Base-by-base conservation (phyloP, 208 protist species). In the Crithidia brevicula region DNA sequence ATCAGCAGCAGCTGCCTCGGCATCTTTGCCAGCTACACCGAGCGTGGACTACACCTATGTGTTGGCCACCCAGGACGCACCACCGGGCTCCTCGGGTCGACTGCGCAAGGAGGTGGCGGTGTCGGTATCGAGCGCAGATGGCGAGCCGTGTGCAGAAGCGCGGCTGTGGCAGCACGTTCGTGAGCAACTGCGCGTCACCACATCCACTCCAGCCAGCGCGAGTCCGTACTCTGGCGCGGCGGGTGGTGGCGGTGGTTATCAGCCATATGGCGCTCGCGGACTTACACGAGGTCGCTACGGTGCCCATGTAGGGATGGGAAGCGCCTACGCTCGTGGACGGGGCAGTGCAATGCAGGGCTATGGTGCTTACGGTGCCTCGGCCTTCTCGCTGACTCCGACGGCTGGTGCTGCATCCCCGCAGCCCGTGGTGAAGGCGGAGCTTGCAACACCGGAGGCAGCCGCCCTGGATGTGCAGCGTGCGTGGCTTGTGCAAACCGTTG, bases 401-500 rank as follows among this genome's bases (percentile, higher is more conserved):
- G n/a, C 45, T 15, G 22, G 28, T 45, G 23, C 40, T 1, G 15
- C 61, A 2, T 16, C 28, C 9, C 33, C 56, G 54, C 45, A 23
- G 40, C 18, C 54, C 20, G 52, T 36, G 8, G 36, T 75, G 16
- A 66, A 50, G 30, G 62, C 70, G 22, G 62, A 76, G 58, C 16
- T 76, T 18, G 49, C 43, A 10, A 23, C 20, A 16, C 9, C 49
- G 20, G 66, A 69, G 51, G 27, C 43, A 22, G 66, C 67, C 0
- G 53, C 67, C 46, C 8, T 51, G 46, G 59, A 79, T 15, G 58
- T 79, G 25, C 59, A 69, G 60, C 73, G 36, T 4, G 49, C 73
- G 34, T 79, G 73, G 65, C 49, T 79, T 16, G 66, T 79, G 60
- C 73, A 79, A 50, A 49, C 23, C 31, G 73, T 79, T 0, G 67